Evolutionary conservation across 805 yeast species (phyloP), one percentile per base, ranked within the genome.

Genomic region (Hemisphaericaspora nanyangensis): DNA sequence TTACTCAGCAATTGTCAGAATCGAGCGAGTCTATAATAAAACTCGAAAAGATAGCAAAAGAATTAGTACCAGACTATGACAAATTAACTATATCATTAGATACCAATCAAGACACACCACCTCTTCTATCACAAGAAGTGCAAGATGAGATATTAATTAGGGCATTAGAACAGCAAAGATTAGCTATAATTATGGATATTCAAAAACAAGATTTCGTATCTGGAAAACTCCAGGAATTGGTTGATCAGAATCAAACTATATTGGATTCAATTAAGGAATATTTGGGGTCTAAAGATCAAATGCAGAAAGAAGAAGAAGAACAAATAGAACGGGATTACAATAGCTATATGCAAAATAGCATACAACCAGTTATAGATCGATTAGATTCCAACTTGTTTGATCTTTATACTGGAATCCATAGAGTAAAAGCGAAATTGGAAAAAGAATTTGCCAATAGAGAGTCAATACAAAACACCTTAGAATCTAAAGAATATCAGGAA

Each of bases 181-280:
- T 65, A 6, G 50, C 48, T 7, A 45, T 65, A 20, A 55, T 65
- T 0, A 59, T 62, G 67, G 63, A 57, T n/a, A 44, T 68, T n/a
- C 73, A 68, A 44, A 50, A 55, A 29, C 70, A 66, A 35, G 69
- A 65, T 31, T 63, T 48, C 34, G 38, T 63, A 3, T 35, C 55
- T 5, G 59, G 49, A 6, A 61, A 63, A 42, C 42, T 68, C n/a
- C 28, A 39, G 15, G 70, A 62, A 28, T 44, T 68, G 34, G 48
- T 64, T 3, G 48, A 43, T 22, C 70, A 63, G 38, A 61, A 64
- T 42, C 53, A 57, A 29, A 67, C 59, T 15, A 58, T 66, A 22
- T 47, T 65, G 7, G 55, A 50, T 7, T 57, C 61, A 7, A 61
- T 67, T 16, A 56, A 59, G 30, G 63, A 59, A 12, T 63, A 55